These are phyloP conservation scores for Cucurbita moschata DNA, from an alignment of 306 rosid genomes.

Conservation along the genomic window DNA sequence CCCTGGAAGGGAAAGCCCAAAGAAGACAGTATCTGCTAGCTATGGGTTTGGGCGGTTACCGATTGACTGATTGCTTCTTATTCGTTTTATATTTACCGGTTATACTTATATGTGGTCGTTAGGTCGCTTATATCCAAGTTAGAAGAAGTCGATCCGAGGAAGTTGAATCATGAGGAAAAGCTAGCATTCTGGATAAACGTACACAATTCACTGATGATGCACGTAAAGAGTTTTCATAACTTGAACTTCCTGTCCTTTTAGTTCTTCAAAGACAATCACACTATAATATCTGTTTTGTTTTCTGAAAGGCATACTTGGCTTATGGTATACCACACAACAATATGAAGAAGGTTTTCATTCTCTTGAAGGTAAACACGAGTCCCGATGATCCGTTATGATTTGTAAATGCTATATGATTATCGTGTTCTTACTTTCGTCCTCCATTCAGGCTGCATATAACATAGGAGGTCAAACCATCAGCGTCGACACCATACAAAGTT, in stretches of 20 bases:
- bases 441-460: constrained; percentile 86
- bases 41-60: too few species aligned
- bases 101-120: constrained; percentile 10
- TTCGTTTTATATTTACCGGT: constrained; percentile 7
- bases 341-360: constrained; percentile 59
- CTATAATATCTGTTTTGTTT: not conserved
- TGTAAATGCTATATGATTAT: not conserved
- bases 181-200: constrained; percentile 94
- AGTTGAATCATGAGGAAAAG: constrained; percentile 74
- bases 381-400: not conserved
- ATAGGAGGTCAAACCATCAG: constrained; percentile 81
- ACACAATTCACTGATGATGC: constrained; percentile 96
- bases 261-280: not conserved
- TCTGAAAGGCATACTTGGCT: constrained; percentile 80
- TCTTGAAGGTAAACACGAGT: constrained; percentile 52
- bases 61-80: not conserved
- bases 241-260: not conserved
- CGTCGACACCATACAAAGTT: constrained; percentile 70
- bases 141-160: constrained; percentile 69
- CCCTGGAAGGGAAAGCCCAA: too few species aligned
- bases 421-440: constrained; percentile 5
- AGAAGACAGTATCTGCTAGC: too few species aligned
- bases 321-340: constrained; percentile 90
- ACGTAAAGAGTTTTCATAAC: constrained; percentile 36
- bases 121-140: constrained; percentile 63